Evolutionary conservation across 2,329 filamentous ascomycete species (phyloP), one percentile per base, ranked within the genome.

Genomic region (Lasiodiplodia sp.): DNA sequence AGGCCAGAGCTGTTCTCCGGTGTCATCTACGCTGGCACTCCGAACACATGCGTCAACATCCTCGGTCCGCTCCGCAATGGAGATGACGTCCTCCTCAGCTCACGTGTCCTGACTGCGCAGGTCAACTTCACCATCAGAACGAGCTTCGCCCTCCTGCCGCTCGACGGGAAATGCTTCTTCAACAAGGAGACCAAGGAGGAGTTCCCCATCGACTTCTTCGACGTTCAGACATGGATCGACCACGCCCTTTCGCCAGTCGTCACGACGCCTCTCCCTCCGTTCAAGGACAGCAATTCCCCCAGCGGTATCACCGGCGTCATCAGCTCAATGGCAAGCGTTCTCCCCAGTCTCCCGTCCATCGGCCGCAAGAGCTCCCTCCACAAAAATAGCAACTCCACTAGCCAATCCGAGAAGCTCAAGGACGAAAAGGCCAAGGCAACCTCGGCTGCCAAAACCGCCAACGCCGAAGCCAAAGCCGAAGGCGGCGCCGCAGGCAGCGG

Each of bases 111-210:
- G 18, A 97, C 94, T 0, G 94, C 95, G 0, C 92, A 96, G 76
- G 94, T 97, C 73, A 97, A 97, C 80, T 97, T 98, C 75, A 94
- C 92, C 0, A 89, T 98, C 62, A 88, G 95, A 8, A 97, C 94
- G 0, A 94, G 90, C 52, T 97, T 92, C 75, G 89, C 90, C 12
- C 88, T 97, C 10, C 85, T 98, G 0, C 95, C 95, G 0, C 91
- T 97, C 68, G 91, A 96, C 73, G 94, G 94, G 0, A 90, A 89
- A 75, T 96, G 94, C 79, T 98, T 97, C 78, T 85, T 97, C 74
- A 91, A 97, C 81, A 93, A 91, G 73, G 79, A 89, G 53, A 96
- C 93, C 0, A 90, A 91, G 70, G 90, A 96, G 75, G 87, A 92
- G 71, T 96, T 95, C 74, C 89, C 86, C 0, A 86, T 97, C 49